A percentile compares a stretch with the other conserved stretches of the same genome.
Evolutionary conservation across 2,329 filamentous ascomycete species (phyloP).

Genomic region (Phialophora tarda): DNA sequence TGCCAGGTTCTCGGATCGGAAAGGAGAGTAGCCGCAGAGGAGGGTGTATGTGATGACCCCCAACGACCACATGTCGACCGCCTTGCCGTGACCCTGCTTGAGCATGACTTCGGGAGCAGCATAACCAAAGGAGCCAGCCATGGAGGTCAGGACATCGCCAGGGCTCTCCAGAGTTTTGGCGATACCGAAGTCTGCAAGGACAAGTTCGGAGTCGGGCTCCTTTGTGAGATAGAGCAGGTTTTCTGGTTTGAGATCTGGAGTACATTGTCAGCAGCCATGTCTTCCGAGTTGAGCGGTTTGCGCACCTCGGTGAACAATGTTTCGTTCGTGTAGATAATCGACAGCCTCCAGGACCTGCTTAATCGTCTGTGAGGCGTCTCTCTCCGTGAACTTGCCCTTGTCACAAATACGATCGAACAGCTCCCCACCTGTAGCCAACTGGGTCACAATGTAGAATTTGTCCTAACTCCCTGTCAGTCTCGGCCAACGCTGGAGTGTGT

Average conservation of each 20-base stretch:
- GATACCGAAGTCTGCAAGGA: constrained; percentile 97
- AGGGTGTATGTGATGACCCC: constrained; percentile 98
- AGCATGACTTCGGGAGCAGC: constrained; percentile 98
- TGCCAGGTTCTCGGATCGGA: constrained; percentile 89
- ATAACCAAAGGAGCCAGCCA: constrained; percentile 98
- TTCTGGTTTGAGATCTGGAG: constrained; percentile 90
- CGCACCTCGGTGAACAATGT: constrained; percentile 92
- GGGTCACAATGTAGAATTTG: constrained; percentile 99
- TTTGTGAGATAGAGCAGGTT: constrained; percentile 92
- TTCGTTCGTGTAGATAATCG: constrained; percentile 89
- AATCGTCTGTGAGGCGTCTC: constrained; percentile 95
- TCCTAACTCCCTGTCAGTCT: constrained; percentile 63
- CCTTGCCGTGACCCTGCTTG: constrained; percentile 95
- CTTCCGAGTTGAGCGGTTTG: background rate
- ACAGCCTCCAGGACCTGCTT: constrained; percentile 91
- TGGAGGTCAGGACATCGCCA: constrained; percentile 91
- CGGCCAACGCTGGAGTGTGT: background rate
- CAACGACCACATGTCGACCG: constrained; percentile 99
- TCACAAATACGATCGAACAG: constrained; percentile 98
- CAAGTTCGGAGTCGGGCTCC: constrained; percentile 77
- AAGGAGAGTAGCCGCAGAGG: constrained; percentile 96
- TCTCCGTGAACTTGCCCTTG: constrained; percentile 97
- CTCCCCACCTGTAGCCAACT: constrained; percentile 93
- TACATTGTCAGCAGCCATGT: constrained; percentile 32
- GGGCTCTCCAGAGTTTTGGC: constrained; percentile 95